Percentiles rank a stretch among this genome's conserved stretches.
Evolutionary conservation across 176 grass and related monocot species (phyloP).

Genomic region (Zea luxurians): DNA sequence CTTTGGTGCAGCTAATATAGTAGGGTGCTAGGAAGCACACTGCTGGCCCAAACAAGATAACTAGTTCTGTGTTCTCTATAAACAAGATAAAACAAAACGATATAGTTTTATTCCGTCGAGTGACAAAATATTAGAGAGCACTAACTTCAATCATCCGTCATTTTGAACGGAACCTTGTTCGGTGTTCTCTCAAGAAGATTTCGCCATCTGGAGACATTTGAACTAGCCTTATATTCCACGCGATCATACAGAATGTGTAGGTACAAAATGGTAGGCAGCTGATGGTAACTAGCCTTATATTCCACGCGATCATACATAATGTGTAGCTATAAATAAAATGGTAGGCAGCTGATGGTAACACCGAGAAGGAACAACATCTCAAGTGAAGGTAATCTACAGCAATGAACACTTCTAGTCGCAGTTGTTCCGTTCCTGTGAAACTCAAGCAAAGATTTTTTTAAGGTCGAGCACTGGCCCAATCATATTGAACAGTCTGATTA

Average conservation of each 20-base stretch:
- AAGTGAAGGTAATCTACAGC: constrained; percentile 19
- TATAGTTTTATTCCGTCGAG: background rate
- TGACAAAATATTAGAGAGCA: background rate
- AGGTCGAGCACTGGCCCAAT: background rate
- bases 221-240: no score
- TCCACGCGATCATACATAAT: constrained; percentile 17
- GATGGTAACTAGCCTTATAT: constrained; percentile 24
- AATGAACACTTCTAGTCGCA: background rate
- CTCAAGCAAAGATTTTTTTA: constrained; percentile 11
- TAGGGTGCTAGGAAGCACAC: background rate
- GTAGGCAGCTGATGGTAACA: background rate
- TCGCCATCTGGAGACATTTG: background rate
- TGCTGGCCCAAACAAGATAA: no score
- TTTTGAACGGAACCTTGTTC: background rate
- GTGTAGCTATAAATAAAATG: constrained; percentile 30
- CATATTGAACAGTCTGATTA: constrained; percentile 37
- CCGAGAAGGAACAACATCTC: constrained; percentile 2
- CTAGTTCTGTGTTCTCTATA: background rate
- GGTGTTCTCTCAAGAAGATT: background rate
- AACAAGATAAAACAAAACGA: background rate
- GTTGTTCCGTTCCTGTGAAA: constrained; percentile 6
- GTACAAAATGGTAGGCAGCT: no score
- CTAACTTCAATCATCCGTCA: background rate
- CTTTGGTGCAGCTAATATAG: background rate
- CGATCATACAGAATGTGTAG: no score